Conservation (phyloP, 2,329 filamentous ascomycete species). For the Fusarium beomiforme region DNA sequence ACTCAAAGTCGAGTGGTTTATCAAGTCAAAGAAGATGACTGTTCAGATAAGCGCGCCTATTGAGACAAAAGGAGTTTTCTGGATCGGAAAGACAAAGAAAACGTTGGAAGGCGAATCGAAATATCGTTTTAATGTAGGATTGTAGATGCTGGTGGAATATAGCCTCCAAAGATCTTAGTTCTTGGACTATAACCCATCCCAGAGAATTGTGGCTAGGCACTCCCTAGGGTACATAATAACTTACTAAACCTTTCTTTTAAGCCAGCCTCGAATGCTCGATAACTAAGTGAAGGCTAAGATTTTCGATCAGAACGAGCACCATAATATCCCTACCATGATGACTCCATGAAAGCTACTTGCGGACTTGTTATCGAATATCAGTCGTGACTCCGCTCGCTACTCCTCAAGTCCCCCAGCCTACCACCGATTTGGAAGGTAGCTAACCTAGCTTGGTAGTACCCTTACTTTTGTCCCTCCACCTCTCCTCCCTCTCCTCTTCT, state of each 20-base stretch:
- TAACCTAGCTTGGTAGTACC: conserved; percentile 13
- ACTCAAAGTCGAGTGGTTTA: neutral
- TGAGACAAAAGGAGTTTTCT: conserved; percentile 3
- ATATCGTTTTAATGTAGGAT: neutral
- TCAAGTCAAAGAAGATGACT: neutral
- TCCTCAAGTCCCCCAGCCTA: conserved; percentile 31
- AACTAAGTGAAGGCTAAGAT: neutral
- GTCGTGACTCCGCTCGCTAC: neutral
- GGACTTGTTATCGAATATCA: neutral
- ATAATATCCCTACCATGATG: neutral
- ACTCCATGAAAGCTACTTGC: neutral
- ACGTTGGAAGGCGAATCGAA: neutral
- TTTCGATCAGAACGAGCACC: neutral
- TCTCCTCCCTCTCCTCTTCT: conserved; percentile 22
- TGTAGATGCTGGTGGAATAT: neutral
- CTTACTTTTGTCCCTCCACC: conserved; percentile 20
- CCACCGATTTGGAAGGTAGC: conserved; percentile 42
- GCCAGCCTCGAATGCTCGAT: no score
- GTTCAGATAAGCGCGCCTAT: neutral
- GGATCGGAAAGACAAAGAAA: neutral
- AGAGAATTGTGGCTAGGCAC: neutral
- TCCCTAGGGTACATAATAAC: neutral
- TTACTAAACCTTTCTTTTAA: neutral
- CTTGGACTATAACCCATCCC: neutral
- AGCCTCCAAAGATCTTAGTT: neutral